Base-by-base conservation (phyloP, 345 rosid species). In the Durio zibethinus region DNA sequence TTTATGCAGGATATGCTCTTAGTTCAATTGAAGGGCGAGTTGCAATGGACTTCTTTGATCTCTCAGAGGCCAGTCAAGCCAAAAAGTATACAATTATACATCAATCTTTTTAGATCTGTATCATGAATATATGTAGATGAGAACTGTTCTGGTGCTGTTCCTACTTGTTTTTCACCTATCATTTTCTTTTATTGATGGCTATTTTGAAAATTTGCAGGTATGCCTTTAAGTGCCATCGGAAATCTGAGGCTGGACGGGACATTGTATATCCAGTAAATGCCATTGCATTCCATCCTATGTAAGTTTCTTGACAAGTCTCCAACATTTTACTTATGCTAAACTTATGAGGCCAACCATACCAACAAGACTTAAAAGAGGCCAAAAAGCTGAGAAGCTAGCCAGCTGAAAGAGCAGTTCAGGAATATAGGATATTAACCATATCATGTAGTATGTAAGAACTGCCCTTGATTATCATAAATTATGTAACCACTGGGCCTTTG, bases 221-320 rank as follows among this genome's bases (percentile, higher is more conserved):
- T 87, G 99, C 99, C 48, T 97, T 97, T 79, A 97, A 97, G 86
- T 94, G 99, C 76, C 99, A 97, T 82, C 87, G 99, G 64, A 94
- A 97, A 87, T 88, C 98, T 36, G 97, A 94, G 88, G 98, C 97
- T 54, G 99, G 98, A 82, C 85, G 90, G 78, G 99, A 94, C 87
- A 89, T 97, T 65, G 97, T 94, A 69, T 90, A 92, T 87, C 96
- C 98, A 56, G 98, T 94, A 56, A 97, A 94, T 82, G 93, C 98
- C 75, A 91, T 94, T 66, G 99, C 97, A 25, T 94, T 92, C 85
- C 99, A 94, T 74, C 99, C 99, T 65, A 89, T 97, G 99, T 96
- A 84, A 92, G 99, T 85, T 71, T 77, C 75, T 69, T 40, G 9
- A 27, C 6, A 16, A 20, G 18, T 61, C 56, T 57, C 36, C 42